phyloP scores from a whole-genome alignment of 202 grass and related monocot genomes.

The Bolboschoenoplectus hybrid region DNA sequence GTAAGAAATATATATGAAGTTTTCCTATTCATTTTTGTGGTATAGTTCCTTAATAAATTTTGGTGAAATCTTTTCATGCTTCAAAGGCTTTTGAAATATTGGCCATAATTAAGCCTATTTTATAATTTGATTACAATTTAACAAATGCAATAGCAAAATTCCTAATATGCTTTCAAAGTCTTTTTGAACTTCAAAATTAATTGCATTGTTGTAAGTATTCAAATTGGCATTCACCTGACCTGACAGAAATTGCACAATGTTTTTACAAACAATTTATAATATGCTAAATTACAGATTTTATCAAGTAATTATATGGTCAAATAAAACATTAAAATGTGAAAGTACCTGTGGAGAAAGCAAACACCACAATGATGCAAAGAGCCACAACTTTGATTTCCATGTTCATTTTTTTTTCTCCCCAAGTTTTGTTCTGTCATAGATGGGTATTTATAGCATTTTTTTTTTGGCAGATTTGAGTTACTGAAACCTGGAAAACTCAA shows the following conservation, averaged over 20 bases:
- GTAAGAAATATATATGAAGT: not conserved
- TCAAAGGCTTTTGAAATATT: too few species aligned
- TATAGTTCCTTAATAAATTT: too few species aligned
- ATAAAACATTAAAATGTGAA: not conserved
- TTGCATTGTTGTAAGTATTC: not conserved
- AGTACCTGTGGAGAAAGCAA: not conserved
- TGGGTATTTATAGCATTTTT: not conserved
- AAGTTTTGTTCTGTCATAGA: not conserved
- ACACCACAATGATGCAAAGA: slow-evolving; percentile 23
- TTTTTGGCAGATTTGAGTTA: not conserved
- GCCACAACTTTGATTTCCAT: slow-evolving; percentile 4
- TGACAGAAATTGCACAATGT: not conserved
- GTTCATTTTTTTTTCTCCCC: not conserved
- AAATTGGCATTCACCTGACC: too few species aligned
- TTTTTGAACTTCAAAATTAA: not conserved
- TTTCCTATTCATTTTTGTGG: not conserved
- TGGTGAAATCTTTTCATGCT: too few species aligned
- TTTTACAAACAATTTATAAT: too few species aligned
- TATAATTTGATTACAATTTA: not conserved
- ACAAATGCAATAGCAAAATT: not conserved
- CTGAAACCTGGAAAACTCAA: not conserved
- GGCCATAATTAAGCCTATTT: not conserved
- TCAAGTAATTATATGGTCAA: not conserved
- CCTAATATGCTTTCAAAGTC: not conserved
- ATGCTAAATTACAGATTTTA: not conserved